These are phyloP conservation scores for Westerdykella aurantiaca DNA, from an alignment of 2,329 filamentous ascomycete genomes.

Conservation along the genomic window DNA sequence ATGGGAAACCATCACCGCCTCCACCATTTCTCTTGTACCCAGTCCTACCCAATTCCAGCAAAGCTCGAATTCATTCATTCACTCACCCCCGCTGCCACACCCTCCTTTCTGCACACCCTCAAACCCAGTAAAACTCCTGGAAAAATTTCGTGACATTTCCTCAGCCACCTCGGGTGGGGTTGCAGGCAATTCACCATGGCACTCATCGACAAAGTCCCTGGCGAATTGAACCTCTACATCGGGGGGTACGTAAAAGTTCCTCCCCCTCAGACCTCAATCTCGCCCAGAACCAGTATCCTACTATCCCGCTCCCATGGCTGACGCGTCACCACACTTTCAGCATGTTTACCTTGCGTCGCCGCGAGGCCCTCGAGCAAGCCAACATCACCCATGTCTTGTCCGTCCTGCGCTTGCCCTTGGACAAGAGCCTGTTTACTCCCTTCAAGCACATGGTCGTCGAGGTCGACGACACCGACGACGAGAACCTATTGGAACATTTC, in stretches of 20 bases:
- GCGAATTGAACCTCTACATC: conserved; percentile 67
- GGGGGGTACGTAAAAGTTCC: conserved; percentile 58
- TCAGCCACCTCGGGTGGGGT: no score
- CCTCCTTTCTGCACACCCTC: no score
- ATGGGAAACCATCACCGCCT: no score
- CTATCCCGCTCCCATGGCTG: not conserved
- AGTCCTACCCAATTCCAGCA: no score
- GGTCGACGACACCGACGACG: conserved; percentile 84
- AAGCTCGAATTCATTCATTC: no score
- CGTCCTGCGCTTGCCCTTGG: conserved; percentile 59
- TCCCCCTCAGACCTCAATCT: conserved; percentile 5
- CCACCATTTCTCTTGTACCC: no score
- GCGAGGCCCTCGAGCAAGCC: conserved; percentile 61
- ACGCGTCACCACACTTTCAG: conserved; percentile 42
- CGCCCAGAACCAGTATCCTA: conserved; percentile 7
- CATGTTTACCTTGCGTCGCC: conserved; percentile 70
- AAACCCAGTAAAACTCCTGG: no score
- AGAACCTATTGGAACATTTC: conserved; percentile 78
- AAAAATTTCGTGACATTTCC: no score
- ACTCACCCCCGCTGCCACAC: no score
- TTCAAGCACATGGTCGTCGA: conserved; percentile 74
- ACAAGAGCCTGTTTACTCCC: conserved; percentile 52
- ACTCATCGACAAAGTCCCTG: conserved; percentile 60
- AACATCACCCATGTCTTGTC: conserved; percentile 90
- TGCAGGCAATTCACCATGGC: conserved; percentile 41